These are phyloP conservation scores for Globisporangium camurandrum DNA, from an alignment of 352 stramenopile genomes.

Conservation along the genomic window DNA sequence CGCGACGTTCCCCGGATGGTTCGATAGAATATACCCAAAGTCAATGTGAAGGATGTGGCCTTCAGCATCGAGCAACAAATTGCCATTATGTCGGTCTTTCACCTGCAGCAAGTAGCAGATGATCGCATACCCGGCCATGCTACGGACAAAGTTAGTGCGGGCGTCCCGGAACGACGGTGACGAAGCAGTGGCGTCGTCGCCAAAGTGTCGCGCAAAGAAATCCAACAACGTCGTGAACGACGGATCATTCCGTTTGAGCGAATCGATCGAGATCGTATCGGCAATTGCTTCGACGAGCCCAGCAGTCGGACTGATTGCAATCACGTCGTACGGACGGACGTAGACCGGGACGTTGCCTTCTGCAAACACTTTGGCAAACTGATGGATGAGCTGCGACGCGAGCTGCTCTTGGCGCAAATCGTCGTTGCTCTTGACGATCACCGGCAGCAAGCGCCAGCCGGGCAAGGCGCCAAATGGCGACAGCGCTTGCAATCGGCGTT, in stretches of 20 bases:
- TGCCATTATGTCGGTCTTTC: slow-evolving; percentile 98
- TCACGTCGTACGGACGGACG: slow-evolving; percentile 94
- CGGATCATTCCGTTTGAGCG: slow-evolving; percentile 94
- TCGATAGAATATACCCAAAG: slow-evolving; percentile 94
- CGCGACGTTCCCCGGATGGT: slow-evolving; percentile 88
- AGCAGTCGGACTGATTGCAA: slow-evolving; percentile 89
- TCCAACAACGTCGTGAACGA: slow-evolving; percentile 88
- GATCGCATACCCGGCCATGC: slow-evolving; percentile 88
- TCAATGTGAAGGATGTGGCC: slow-evolving; percentile 98
- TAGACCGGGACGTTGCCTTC: slow-evolving; percentile 92
- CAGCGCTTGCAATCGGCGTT: slow-evolving; percentile 81
- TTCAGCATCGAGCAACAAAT: slow-evolving; percentile 94
- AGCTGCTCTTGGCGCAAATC: slow-evolving; percentile 97
- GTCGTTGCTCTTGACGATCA: slow-evolving; percentile 99
- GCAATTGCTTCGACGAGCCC: slow-evolving; percentile 96
- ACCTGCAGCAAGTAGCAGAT: slow-evolving; percentile 96
- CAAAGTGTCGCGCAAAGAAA: slow-evolving; percentile 94
- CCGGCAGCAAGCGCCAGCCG: slow-evolving; percentile 87
- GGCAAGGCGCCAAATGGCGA: slow-evolving; percentile 81
- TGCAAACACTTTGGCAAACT: slow-evolving; percentile 93
- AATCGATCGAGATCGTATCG: slow-evolving; percentile 97
- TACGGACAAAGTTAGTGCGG: slow-evolving; percentile 84
- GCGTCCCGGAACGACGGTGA: slow-evolving; percentile 69
- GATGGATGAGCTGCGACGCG: slow-evolving; percentile 93
- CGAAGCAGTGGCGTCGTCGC: slow-evolving; percentile 49